Percentiles rank a stretch among this genome's conserved stretches.
Evolutionary conservation across 1,139 yeast genomes (phyloP).

Genomic region (Scheffersomyces lignicola): DNA sequence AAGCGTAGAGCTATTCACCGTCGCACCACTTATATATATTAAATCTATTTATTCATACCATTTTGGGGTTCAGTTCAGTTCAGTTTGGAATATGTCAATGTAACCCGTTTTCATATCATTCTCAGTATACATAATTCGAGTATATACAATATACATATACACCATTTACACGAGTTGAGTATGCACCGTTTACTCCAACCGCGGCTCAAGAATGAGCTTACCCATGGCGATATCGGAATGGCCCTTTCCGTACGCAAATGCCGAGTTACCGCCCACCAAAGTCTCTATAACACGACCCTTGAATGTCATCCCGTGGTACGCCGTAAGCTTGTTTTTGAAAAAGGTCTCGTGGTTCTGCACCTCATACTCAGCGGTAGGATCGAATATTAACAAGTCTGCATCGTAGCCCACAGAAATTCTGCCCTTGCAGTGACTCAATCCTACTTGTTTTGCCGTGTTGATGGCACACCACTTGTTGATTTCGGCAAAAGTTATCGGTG

Average conservation of each 20-base stretch:
- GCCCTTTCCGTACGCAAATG: conserved; percentile 60
- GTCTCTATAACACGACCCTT: conserved; percentile 79
- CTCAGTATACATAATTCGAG: no score
- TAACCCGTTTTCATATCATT: no score
- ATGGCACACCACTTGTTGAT: conserved; percentile 76
- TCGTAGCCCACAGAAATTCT: conserved; percentile 69
- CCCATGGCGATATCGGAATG: conserved; percentile 60
- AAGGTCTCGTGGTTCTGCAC: conserved; percentile 60
- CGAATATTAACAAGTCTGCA: conserved; percentile 85
- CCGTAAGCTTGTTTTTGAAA: conserved; percentile 85
- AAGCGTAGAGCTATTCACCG: no score
- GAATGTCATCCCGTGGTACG: conserved; percentile 71
- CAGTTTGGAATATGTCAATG: no score
- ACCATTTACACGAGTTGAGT: no score
- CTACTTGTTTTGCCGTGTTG: conserved; percentile 85
- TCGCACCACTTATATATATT: no score
- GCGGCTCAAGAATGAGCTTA: conserved; percentile 56
- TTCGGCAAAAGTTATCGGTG: conserved; percentile 58
- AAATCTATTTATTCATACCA: no score
- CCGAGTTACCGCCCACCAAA: conserved; percentile 69
- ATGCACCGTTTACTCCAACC: conserved; percentile 17
- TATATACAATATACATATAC: no score
- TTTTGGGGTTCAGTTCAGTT: no score
- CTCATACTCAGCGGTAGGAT: conserved; percentile 55
- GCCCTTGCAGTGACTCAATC: conserved; percentile 73